phyloP scores from a whole-genome alignment of 2,329 filamentous ascomycete species.

The Exserohilum turcica region DNA sequence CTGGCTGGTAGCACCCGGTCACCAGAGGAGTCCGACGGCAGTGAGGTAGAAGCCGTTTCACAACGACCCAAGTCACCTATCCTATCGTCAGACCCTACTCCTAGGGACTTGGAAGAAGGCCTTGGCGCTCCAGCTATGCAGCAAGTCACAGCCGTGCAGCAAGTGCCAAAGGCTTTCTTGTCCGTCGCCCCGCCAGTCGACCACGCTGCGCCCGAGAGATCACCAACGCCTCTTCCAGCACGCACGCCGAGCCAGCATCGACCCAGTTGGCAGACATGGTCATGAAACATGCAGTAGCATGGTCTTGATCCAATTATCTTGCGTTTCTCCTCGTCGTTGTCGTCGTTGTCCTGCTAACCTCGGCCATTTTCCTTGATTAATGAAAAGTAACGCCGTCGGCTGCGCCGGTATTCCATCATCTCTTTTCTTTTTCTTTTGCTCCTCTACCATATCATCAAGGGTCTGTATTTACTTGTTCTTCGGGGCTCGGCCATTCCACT shows the following conservation, averaged over 20 bases:
- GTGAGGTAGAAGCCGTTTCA: constrained; percentile 24
- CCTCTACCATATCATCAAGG: too few species aligned
- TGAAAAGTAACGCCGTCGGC: neutral
- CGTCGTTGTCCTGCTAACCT: neutral
- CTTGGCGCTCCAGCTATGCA: neutral
- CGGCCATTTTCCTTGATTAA: neutral
- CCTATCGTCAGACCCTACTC: neutral
- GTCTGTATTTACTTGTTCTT: too few species aligned
- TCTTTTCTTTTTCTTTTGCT: neutral
- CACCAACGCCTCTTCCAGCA: constrained; percentile 2
- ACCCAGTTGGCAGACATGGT: constrained; percentile 20
- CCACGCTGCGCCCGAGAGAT: neutral
- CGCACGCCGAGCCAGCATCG: constrained; percentile 1
- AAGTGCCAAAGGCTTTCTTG: neutral
- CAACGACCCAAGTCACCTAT: constrained; percentile 18
- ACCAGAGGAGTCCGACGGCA: constrained; percentile 4
- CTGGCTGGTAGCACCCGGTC: constrained; percentile 14
- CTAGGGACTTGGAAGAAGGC: neutral
- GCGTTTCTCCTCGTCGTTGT: too few species aligned
- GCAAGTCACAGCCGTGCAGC: neutral
- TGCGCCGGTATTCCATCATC: neutral
- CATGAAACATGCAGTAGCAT: constrained; percentile 4
- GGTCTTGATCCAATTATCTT: neutral
- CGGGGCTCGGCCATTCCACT: too few species aligned
- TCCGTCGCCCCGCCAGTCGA: neutral